phyloP scores from a whole-genome alignment of 1,139 yeast species.

The Yamadazyma dushanensis region DNA sequence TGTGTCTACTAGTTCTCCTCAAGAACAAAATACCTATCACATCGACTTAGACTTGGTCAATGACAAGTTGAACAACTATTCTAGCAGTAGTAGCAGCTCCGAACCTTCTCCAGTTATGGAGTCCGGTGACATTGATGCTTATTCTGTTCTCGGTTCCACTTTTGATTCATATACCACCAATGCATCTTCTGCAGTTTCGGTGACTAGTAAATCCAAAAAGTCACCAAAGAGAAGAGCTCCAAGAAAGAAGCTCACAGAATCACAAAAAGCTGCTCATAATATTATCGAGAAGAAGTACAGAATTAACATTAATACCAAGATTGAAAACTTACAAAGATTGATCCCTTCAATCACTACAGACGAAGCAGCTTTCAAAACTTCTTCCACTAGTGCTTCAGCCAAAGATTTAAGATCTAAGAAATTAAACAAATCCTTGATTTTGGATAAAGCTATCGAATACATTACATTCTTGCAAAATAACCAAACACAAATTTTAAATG shows the following conservation, averaged over 20 bases:
- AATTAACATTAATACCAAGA: constrained; percentile 70
- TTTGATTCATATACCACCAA: background rate
- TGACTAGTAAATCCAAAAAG: constrained; percentile 1
- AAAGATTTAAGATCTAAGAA: constrained; percentile 24
- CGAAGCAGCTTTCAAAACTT: constrained; percentile 56
- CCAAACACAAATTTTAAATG: constrained; percentile 11
- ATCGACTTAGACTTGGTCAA: constrained; percentile 15
- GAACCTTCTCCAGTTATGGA: background rate
- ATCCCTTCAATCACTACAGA: constrained; percentile 66
- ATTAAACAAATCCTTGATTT: constrained; percentile 62
- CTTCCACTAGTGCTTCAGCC: constrained; percentile 11
- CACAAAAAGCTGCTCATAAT: constrained; percentile 72
- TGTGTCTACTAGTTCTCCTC: constrained; percentile 8
- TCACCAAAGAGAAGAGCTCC: constrained; percentile 42
- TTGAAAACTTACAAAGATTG: constrained; percentile 61
- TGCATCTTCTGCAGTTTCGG: background rate
- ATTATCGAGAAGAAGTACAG: constrained; percentile 70
- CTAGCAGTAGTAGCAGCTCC: background rate
- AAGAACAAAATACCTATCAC: constrained; percentile 3
- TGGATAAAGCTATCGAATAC: constrained; percentile 67
- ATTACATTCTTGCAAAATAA: constrained; percentile 32
- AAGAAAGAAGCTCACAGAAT: constrained; percentile 56
- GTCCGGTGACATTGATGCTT: background rate
- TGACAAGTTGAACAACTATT: constrained; percentile 7
- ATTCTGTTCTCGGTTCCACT: background rate